Base-by-base conservation (phyloP, 108 stramenopile genomes). In the Skeletonema menzelii region DNA sequence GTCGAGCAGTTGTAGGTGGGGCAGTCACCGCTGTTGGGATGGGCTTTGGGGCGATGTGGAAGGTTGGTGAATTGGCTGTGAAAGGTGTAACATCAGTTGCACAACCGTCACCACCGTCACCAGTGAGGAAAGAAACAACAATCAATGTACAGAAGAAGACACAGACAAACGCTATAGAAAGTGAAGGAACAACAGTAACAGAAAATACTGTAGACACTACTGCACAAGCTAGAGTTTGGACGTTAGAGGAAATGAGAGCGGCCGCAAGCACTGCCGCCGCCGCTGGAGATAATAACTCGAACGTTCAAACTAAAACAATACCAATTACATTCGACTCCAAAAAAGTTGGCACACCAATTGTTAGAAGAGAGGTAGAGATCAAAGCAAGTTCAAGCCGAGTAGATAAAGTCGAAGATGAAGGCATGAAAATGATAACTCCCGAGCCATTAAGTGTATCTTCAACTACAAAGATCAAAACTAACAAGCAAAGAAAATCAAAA, bases 1-100 rank as follows among this genome's bases (percentile, higher is more conserved):
- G 81, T 57, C 79, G 89, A 56, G 89, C 89, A n/a, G 76, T 69
- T 19, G 68, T 69, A 15, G 59, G 66, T 27, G 74, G 65, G 31
- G 85, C 86, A 11, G 17, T 79, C n/a, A 80, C 67, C 32, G 84
- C 86, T 13, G 67, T 85, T 22, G 73, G 82, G 12, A 63, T 63
- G 58, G 87, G 78, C 12, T 59, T 86, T 13, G 49, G 65, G 10
- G 60, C 74, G 55, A 57, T 87, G 35, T 85, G 84, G 58, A 84
- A 76, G 83, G 32, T 68, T 11, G 67, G 67, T 44, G 67, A 68
- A 67, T n/a, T 67, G 46, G 65, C 65, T 17, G 53, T 49, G 4
- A 67, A 67, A 20, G 53, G 31, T 10, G 65, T 67, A 15, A 2
- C 49, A 3, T 47, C 4, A 2, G 46, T 47, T 7, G 49, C 49